Conservation (phyloP, 2,329 filamentous ascomycete genomes). For the Alternaria panax region DNA sequence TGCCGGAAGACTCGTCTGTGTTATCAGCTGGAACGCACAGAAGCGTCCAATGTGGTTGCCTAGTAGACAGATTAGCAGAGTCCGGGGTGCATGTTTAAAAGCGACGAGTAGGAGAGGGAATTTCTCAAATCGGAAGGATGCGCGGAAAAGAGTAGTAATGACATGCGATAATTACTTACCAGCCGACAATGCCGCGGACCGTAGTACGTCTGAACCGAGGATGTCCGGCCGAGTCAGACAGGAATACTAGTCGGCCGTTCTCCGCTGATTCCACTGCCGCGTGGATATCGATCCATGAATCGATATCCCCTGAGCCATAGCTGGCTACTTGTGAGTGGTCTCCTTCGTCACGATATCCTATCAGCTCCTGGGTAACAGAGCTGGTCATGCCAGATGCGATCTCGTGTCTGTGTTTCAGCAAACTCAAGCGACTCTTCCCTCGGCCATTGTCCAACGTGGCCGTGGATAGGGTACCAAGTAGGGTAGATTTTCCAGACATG, state of each 20-base stretch:
- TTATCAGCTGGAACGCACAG: conserved; percentile 87
- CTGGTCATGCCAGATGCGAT: conserved; percentile 91
- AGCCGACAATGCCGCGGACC: conserved; percentile 87
- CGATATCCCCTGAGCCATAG: conserved; percentile 84
- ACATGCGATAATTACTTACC: conserved; percentile 54
- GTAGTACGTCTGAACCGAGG: conserved; percentile 89
- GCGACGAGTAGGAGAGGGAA: neutral
- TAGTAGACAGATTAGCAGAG: conserved; percentile 14
- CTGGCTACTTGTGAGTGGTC: conserved; percentile 68
- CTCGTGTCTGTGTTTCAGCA: conserved; percentile 93
- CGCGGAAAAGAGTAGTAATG: too few species aligned
- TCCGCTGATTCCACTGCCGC: conserved; percentile 74
- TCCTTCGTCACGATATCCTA: conserved; percentile 71
- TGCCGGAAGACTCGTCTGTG: conserved; percentile 58
- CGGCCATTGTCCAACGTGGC: conserved; percentile 90
- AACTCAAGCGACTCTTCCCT: conserved; percentile 85
- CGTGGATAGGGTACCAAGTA: conserved; percentile 87
- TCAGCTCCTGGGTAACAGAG: conserved; percentile 90
- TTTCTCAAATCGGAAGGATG: neutral
- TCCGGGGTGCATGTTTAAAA: neutral
- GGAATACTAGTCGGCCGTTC: conserved; percentile 78
- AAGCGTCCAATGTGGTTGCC: conserved; percentile 87
- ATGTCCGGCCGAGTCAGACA: conserved; percentile 92
- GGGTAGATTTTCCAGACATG: conserved; percentile 88
- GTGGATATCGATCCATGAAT: conserved; percentile 95